Evolutionary conservation across 2,329 filamentous ascomycete species (phyloP).

Genomic region (Pochonia chlamydosporia): DNA sequence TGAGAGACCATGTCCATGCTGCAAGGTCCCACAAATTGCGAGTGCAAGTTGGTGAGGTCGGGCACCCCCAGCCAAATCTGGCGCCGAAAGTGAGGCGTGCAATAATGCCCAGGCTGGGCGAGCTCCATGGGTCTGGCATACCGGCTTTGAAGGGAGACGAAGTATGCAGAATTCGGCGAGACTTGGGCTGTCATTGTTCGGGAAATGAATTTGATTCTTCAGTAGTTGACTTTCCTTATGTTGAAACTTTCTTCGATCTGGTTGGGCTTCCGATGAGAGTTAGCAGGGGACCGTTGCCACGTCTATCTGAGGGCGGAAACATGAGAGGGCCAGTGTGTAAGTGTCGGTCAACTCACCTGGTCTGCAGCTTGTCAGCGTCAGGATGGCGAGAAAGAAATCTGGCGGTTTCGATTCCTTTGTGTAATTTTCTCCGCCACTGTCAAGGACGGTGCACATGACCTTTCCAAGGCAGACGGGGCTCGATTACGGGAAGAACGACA

Average conservation of each 20-base stretch:
- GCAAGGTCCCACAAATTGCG: background rate
- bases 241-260: too few relatives aligned
- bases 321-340: too few relatives aligned
- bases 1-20: too few relatives aligned
- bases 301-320: too few relatives aligned
- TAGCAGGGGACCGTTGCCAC: too few relatives aligned
- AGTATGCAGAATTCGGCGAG: too few relatives aligned
- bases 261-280: too few relatives aligned
- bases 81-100: background rate
- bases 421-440: background rate
- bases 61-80: background rate
- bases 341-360: background rate
- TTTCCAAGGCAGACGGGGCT: background rate
- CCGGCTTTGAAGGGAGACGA: background rate
- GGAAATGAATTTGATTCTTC: too few relatives aligned
- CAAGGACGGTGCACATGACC: background rate
- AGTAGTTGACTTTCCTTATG: too few relatives aligned
- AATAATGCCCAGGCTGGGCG: background rate
- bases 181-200: background rate
- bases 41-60: background rate
- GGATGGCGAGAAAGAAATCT: background rate
- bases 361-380: background rate
- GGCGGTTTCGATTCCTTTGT: background rate
- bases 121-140: background rate
- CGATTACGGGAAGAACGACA: background rate